Evolutionary conservation across 305 asterid genomes (phyloP).

Genomic region (Coffea humblotiana): DNA sequence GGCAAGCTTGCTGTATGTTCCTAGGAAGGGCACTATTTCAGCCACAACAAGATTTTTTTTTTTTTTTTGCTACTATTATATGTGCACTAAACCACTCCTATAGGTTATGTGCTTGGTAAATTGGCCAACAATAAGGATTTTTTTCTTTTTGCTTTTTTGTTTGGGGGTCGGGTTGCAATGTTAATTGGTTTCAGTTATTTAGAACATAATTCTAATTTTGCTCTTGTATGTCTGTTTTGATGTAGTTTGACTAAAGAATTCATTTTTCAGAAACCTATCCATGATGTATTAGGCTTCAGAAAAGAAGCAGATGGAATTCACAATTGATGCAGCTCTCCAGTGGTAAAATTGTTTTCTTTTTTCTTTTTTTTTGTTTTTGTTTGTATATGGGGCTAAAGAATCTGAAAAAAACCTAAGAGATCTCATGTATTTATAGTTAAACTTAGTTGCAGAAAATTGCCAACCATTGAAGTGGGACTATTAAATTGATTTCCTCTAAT

Average conservation of each 20-base stretch:
- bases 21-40: too few species aligned
- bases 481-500: slow-evolving; percentile 23
- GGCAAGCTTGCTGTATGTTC: background rate
- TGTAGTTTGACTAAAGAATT: slow-evolving; percentile 29
- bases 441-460: background rate
- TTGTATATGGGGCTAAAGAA: background rate
- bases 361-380: background rate
- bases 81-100: too few species aligned
- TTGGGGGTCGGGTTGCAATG: background rate
- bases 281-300: slow-evolving; percentile 80
- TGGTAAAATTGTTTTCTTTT: slow-evolving; percentile 52
- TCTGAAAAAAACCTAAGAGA: background rate
- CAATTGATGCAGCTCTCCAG: slow-evolving; percentile 81
- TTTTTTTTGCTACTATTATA: background rate
- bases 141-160: too few species aligned
- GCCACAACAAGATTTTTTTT: too few species aligned
- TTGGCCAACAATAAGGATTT: background rate
- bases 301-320: slow-evolving; percentile 72
- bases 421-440: background rate
- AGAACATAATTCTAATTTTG: background rate
- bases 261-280: slow-evolving; percentile 75
- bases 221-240: background rate
- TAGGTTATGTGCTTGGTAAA: background rate
- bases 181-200: background rate
- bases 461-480: slow-evolving; percentile 9